Conservation (phyloP, 768 basidiomycete genomes). For the Boletus reticulatus region DNA sequence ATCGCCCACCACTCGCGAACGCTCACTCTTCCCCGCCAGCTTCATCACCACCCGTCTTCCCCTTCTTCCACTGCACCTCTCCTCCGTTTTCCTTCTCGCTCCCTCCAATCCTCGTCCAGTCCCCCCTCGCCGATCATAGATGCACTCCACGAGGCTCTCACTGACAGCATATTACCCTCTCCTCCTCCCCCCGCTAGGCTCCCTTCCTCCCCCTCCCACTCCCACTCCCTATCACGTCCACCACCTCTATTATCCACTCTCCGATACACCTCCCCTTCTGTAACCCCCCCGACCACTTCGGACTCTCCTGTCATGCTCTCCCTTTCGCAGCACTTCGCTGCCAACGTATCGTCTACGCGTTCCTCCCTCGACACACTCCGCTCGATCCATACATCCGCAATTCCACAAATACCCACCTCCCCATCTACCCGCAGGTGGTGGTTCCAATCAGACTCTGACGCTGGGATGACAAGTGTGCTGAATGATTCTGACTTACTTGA, state of each 20-base stretch:
- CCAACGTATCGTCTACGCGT: slow-evolving; percentile 29
- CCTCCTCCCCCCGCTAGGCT: slow-evolving; percentile 45
- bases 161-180: slow-evolving; percentile 38
- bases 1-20: slow-evolving; percentile 4
- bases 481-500: slow-evolving; percentile 45
- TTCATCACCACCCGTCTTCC: not conserved
- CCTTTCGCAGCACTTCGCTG: slow-evolving; percentile 17
- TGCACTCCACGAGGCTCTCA: slow-evolving; percentile 45
- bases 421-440: slow-evolving; percentile 42
- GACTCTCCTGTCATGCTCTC: slow-evolving; percentile 11
- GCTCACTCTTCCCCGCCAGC: slow-evolving; percentile 16
- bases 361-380: slow-evolving; percentile 63
- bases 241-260: slow-evolving; percentile 55
- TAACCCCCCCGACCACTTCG: slow-evolving; percentile 47
- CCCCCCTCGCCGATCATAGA: slow-evolving; percentile 41
- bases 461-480: slow-evolving; percentile 44
- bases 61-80: slow-evolving; percentile 1
- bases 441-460: slow-evolving; percentile 42
- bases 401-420: slow-evolving; percentile 26
- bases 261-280: slow-evolving; percentile 61
- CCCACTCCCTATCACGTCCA: slow-evolving; percentile 37
- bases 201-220: slow-evolving; percentile 41
- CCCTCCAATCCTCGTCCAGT: slow-evolving; percentile 2
- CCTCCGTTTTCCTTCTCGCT: slow-evolving; percentile 14
- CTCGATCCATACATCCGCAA: slow-evolving; percentile 33